Conservation (phyloP, 371 early-diverging fungal species). For the Saksenaea oblongispora region DNA sequence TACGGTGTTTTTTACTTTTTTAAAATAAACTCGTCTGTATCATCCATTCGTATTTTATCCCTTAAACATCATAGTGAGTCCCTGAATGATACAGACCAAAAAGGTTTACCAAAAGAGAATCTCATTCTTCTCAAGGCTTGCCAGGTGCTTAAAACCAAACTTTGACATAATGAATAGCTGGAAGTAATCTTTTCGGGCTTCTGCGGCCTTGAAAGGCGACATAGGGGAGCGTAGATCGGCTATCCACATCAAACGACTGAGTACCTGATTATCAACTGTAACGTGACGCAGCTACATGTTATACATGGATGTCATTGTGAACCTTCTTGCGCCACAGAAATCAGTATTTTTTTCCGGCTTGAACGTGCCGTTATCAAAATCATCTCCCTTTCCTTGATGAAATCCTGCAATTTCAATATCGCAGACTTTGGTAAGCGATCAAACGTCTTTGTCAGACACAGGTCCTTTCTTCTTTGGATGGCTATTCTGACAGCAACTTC, state of each 20-base stretch:
- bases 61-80: not conserved
- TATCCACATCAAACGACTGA: not conserved
- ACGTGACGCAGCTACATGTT: not conserved
- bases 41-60: not conserved
- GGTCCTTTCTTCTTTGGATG: not conserved
- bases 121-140: not conserved
- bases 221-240: not conserved
- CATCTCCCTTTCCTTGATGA: not conserved
- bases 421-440: not conserved
- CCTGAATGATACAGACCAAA: not conserved
- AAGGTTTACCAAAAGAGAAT: not conserved
- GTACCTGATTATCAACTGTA: not conserved
- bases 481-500: not conserved
- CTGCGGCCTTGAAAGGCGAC: not conserved
- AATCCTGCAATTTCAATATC: not conserved
- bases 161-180: not conserved
- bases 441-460: not conserved
- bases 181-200: not conserved
- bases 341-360: constrained; percentile 1
- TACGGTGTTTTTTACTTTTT: not conserved
- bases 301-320: not conserved
- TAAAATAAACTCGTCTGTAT: not conserved
- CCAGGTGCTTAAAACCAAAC: not conserved
- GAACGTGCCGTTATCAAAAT: not conserved
- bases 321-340: not conserved